Evolutionary conservation across 208 protist genomes (phyloP).

Genomic region (Wallacemonas rigidus): DNA sequence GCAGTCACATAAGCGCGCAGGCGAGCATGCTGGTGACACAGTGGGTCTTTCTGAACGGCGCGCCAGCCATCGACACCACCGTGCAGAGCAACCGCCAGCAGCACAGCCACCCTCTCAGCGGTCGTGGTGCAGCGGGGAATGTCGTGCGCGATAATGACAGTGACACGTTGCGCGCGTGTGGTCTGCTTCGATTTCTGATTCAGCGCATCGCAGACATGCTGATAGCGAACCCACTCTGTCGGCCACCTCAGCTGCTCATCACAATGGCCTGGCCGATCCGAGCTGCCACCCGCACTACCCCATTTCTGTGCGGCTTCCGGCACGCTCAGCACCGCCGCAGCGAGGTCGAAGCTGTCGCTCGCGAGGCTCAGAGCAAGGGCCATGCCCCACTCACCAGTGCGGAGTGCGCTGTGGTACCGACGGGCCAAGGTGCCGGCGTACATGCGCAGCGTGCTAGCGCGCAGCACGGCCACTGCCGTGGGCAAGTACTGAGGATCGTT

Average conservation of each 20-base stretch:
- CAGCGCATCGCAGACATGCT: background rate
- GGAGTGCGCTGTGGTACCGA: slow-evolving; percentile 27
- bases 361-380: slow-evolving; percentile 40
- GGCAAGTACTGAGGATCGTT: slow-evolving; percentile 30
- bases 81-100: slow-evolving; percentile 46
- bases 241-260: background rate
- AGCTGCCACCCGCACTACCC: background rate
- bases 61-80: slow-evolving; percentile 21
- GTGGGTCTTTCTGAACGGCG: background rate
- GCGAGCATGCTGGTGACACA: background rate
- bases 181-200: background rate
- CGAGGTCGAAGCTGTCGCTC: background rate
- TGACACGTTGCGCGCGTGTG: background rate
- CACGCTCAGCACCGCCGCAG: background rate
- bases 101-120: slow-evolving; percentile 25
- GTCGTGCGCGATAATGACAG: background rate
- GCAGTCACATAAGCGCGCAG: slow-evolving; percentile 7
- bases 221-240: background rate
- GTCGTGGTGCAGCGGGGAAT: background rate
- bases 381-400: slow-evolving; percentile 23
- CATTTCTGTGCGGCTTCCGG: background rate
- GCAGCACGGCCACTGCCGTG: slow-evolving; percentile 31
- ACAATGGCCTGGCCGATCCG: background rate
- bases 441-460: slow-evolving; percentile 42
- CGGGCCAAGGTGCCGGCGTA: slow-evolving; percentile 61